Conservation (phyloP, 805 yeast genomes). For the Candida hungchunana region DNA sequence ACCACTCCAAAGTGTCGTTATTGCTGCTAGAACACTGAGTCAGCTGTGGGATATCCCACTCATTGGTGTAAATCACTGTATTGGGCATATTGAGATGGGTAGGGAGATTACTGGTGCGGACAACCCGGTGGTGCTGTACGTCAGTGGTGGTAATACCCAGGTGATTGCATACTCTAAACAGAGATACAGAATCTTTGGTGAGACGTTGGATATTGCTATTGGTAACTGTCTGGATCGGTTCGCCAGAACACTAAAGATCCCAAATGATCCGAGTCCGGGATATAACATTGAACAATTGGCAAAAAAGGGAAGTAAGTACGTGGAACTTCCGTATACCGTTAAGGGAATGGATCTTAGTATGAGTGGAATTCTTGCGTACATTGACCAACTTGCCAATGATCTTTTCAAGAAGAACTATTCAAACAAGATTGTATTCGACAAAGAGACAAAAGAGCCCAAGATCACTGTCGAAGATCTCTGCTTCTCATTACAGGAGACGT, state of each 20-base stretch:
- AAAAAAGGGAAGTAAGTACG: constrained; percentile 51
- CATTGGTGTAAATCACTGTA: constrained; percentile 94
- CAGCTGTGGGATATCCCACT: constrained; percentile 80
- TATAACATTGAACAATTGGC: constrained; percentile 96
- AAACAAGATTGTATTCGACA: constrained; percentile 35
- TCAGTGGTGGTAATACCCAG: constrained; percentile 98
- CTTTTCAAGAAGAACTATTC: constrained; percentile 43
- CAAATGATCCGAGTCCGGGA: constrained; percentile 96
- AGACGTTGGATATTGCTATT: constrained; percentile 93
- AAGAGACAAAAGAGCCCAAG: constrained; percentile 37
- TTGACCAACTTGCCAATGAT: constrained; percentile 77
- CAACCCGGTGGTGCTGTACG: constrained; percentile 96
- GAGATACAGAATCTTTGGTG: constrained; percentile 97
- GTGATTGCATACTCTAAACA: constrained; percentile 95
- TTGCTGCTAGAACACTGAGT: constrained; percentile 84
- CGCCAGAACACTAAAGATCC: constrained; percentile 83
- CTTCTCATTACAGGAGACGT: constrained; percentile 85
- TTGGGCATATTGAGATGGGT: constrained; percentile 99
- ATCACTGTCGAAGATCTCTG: constrained; percentile 86
- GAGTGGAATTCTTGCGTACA: constrained; percentile 89
- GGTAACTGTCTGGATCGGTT: constrained; percentile 96
- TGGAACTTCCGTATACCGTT: constrained; percentile 89
- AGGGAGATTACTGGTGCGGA: constrained; percentile 95
- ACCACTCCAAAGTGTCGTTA: constrained; percentile 87
- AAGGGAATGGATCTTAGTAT: constrained; percentile 98